A percentile compares a stretch with the other conserved stretches of the same genome.
These are phyloP conservation scores for Vitis hybrid DNA, from an alignment of 177 flowering plant species.

Conservation along the genomic window DNA sequence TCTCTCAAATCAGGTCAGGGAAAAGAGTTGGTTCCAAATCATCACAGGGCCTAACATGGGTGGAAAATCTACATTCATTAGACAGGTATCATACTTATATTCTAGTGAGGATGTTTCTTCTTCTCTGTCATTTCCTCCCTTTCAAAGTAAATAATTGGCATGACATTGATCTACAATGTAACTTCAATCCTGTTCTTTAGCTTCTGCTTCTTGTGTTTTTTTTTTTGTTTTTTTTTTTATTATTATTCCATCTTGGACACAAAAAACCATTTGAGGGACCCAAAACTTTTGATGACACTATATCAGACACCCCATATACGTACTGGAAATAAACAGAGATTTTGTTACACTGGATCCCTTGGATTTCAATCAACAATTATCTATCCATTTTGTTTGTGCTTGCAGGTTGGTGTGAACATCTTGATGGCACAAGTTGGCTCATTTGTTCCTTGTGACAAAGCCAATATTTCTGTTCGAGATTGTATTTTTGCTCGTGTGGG, in stretches of 20 bases:
- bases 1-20: slow-evolving; percentile 55
- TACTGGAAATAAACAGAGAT: neutral
- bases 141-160: neutral
- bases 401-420: slow-evolving; percentile 91
- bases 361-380: neutral
- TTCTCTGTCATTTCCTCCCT: neutral
- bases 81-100: slow-evolving; percentile 62
- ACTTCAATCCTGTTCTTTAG: neutral
- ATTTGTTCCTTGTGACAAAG: slow-evolving; percentile 92
- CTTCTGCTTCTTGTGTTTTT: neutral
- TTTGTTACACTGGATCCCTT: neutral
- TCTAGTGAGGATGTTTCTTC: neutral
- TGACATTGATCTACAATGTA: neutral
- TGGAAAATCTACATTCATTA: slow-evolving; percentile 97
- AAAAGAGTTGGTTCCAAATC: slow-evolving; percentile 96
- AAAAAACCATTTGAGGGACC: too few relatives aligned
- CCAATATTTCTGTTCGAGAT: slow-evolving; percentile 88
- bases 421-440: slow-evolving; percentile 99
- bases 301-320: neutral
- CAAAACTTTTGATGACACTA: too few relatives aligned
- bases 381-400: slow-evolving; percentile 13
- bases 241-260: neutral
- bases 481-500: slow-evolving; percentile 99
- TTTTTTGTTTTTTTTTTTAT: too few relatives aligned
- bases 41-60: slow-evolving; percentile 99